Evolutionary conservation across 805 yeast genomes (phyloP), one percentile per base, ranked within the genome.

Genomic region (Candida maesae): DNA sequence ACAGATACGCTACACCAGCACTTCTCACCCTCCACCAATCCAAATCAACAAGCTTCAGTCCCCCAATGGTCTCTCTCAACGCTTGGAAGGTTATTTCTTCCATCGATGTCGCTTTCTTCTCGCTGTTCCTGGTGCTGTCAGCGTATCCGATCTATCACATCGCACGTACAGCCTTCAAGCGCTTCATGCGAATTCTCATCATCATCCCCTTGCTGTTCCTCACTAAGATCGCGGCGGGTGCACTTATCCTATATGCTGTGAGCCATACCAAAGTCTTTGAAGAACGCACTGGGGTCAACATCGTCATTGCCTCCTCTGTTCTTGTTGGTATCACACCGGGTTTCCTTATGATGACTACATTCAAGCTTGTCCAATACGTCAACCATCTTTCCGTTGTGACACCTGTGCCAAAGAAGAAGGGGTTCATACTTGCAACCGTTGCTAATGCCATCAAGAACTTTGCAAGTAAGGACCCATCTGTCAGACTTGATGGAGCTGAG

Each of bases 261-360:
- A 18, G 9, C 21, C 12, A 30, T 13, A 5, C 6, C n/a, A 13
- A 30, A 4, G 14, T 16, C 3, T 30, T 16, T 13, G n/a, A 17
- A 17, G 4, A 5, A 4, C 5, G 6, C 6, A 20, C 15, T 12
- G 35, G 36, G 11, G 13, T 35, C 12, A 35, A 40, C 25, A 11
- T 41, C 19, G 26, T 29, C 17, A 35, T 41, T 28, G 44, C 40
- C 11, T 29, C 34, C 8, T 12, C 37, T 13, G 44, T 36, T 4
- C 25, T 41, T 6, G 31, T 26, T 8, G 17, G 28, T 5, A 13
- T 36, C 5, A 19, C 36, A 3, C 40, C 37, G 10, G 40, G 40
- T 15, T 28, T 35, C 17, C 20, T 41, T 9, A 31, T 41, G 34
- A 32, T 32, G 34, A 5, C 18, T 5, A 21, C 37, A 8, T 41